phyloP scores from a whole-genome alignment of 305 asterid species.

The Nicotiana rustica region DNA sequence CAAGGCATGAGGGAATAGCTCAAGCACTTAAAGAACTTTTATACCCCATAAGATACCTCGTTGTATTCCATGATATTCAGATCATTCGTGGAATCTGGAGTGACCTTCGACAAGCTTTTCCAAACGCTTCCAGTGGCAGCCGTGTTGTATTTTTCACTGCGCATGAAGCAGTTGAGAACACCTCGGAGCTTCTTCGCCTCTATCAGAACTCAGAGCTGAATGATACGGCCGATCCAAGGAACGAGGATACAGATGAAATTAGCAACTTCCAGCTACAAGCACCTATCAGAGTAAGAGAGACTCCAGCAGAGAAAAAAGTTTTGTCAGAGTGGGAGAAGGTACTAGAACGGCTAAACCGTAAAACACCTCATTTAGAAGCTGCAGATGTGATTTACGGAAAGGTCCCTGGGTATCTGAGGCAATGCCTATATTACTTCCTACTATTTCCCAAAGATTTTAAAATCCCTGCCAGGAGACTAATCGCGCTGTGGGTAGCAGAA shows the following conservation, averaged over 20 bases:
- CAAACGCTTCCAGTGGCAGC: background rate
- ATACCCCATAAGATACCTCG: background rate
- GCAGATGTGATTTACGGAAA: background rate
- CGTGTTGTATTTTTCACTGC: background rate
- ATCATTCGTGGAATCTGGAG: background rate
- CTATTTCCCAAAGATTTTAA: slow-evolving; percentile 28
- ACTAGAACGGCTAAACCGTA: background rate
- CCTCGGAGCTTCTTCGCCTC: background rate
- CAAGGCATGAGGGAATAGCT: background rate
- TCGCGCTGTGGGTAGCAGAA: slow-evolving; percentile 40
- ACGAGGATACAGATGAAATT: background rate
- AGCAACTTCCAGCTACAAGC: background rate
- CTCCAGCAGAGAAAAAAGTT: background rate
- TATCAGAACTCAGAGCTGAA: background rate
- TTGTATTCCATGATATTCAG: background rate
- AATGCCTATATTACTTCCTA: slow-evolving; percentile 22
- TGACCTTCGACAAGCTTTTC: background rate
- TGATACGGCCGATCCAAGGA: background rate
- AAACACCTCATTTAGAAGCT: background rate
- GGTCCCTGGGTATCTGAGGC: slow-evolving; percentile 30
- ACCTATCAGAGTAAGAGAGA: background rate
- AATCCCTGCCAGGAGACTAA: slow-evolving; percentile 38
- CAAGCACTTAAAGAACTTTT: background rate
- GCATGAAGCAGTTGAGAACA: background rate
- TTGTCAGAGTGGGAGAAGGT: background rate